phyloP scores from a whole-genome alignment of 306 rosid genomes.

The Abrus pulchellus region DNA sequence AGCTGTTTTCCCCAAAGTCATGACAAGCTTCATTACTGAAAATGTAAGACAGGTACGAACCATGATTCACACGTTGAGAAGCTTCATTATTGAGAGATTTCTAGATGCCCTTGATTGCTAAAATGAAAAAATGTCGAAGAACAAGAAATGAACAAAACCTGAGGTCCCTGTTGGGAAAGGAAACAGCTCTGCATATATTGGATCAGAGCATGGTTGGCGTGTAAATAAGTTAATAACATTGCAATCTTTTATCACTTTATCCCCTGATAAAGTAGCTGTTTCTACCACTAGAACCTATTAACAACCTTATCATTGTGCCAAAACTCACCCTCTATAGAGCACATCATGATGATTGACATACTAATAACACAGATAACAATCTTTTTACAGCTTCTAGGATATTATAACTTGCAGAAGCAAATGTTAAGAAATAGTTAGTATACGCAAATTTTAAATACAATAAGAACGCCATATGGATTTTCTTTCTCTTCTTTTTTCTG shows the following conservation, averaged over 20 bases:
- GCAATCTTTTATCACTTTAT: not conserved
- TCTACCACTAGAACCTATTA: not conserved
- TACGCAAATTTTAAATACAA: not conserved
- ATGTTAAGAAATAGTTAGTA: not conserved
- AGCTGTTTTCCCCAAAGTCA: too few species aligned
- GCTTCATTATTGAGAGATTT: not conserved
- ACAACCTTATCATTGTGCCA: not conserved
- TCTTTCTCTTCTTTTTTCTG: not conserved
- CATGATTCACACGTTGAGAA: not conserved
- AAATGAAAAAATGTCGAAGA: not conserved
- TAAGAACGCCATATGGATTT: not conserved
- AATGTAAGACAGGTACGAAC: not conserved
- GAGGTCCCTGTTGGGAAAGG: not conserved
- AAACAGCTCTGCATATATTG: not conserved
- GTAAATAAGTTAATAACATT: not conserved
- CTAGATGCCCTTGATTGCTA: not conserved
- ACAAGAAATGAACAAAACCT: conserved; percentile 2
- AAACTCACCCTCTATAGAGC: not conserved
- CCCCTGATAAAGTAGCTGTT: not conserved
- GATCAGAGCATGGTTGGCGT: not conserved
- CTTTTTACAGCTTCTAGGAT: not conserved
- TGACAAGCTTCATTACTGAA: conserved; percentile 2
- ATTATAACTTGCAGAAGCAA: not conserved
- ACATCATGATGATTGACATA: not conserved
- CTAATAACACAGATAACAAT: not conserved